A percentile compares a stretch with the other conserved stretches of the same genome.
phyloP scores from a whole-genome alignment of 305 asterid species.

The Nicotiana rustica region DNA sequence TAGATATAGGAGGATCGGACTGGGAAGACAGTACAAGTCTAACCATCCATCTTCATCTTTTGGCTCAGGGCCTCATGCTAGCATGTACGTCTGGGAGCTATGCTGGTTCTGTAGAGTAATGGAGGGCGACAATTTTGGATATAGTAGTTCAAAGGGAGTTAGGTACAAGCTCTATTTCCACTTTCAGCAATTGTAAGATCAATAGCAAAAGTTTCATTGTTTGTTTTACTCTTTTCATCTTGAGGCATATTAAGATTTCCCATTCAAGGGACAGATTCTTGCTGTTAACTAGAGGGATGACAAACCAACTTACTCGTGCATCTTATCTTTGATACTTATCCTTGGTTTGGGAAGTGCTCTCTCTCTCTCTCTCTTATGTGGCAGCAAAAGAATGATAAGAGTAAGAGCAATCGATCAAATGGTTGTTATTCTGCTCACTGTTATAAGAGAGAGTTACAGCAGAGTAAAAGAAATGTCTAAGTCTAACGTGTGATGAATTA shows the following conservation, averaged over 20 bases:
- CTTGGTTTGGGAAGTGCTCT: background rate
- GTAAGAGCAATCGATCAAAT: background rate
- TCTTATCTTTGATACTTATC: background rate
- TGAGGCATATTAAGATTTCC: background rate
- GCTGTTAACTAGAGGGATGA: background rate
- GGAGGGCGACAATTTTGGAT: background rate
- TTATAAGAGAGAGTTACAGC: too few species aligned
- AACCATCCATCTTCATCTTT: background rate
- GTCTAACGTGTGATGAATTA: too few species aligned
- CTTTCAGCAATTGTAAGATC: background rate
- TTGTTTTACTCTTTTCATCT: background rate
- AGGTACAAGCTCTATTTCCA: background rate
- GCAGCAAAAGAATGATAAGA: background rate
- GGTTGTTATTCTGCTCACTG: background rate
- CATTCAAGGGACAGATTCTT: background rate
- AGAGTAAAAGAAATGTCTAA: too few species aligned
- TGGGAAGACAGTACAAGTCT: background rate
- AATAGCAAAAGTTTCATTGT: background rate
- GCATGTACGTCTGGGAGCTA: background rate
- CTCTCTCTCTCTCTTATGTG: background rate
- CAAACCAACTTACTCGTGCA: background rate
- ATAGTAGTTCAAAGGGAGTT: background rate
- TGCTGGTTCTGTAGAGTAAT: background rate
- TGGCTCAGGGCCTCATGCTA: constrained; percentile 10
- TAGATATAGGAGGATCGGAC: background rate